Conservation (phyloP, 2,329 filamentous ascomycete species). For the Orbilia javanica region DNA sequence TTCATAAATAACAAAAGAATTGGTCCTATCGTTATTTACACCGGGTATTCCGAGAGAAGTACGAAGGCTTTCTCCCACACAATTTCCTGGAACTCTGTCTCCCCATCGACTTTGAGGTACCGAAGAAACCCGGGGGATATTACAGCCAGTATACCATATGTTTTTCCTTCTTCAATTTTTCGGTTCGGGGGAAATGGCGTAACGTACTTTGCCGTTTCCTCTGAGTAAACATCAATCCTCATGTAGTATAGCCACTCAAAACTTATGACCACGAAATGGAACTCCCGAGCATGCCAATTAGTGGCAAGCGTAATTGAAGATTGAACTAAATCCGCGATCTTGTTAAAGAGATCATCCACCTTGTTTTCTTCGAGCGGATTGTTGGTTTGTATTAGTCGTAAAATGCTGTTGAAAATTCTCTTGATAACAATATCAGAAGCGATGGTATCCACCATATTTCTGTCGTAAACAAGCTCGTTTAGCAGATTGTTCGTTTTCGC, state of each 20-base stretch:
- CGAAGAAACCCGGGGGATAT: slow-evolving; percentile 46
- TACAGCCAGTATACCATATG: slow-evolving; percentile 23
- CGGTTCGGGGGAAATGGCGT: slow-evolving; percentile 5
- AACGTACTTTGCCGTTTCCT: slow-evolving; percentile 11
- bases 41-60: background rate
- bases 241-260: slow-evolving; percentile 8
- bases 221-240: background rate
- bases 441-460: too few species aligned
- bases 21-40: background rate
- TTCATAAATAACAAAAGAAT: too few species aligned
- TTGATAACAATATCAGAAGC: background rate
- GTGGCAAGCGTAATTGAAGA: slow-evolving; percentile 18
- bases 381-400: background rate
- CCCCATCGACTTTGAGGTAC: slow-evolving; percentile 11
- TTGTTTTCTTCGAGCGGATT: background rate
- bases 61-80: slow-evolving; percentile 44
- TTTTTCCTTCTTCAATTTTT: background rate
- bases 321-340: slow-evolving; percentile 8
- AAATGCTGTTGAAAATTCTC: background rate
- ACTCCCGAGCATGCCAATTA: slow-evolving; percentile 38
- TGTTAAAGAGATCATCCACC: background rate
- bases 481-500: slow-evolving; percentile 2
- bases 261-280: slow-evolving; percentile 28
- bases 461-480: background rate
- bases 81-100: background rate